Percentiles rank a stretch among this genome's conserved stretches.
These are phyloP conservation scores for Suillus tomentosus DNA, from an alignment of 768 basidiomycete genomes.

Conservation along the genomic window DNA sequence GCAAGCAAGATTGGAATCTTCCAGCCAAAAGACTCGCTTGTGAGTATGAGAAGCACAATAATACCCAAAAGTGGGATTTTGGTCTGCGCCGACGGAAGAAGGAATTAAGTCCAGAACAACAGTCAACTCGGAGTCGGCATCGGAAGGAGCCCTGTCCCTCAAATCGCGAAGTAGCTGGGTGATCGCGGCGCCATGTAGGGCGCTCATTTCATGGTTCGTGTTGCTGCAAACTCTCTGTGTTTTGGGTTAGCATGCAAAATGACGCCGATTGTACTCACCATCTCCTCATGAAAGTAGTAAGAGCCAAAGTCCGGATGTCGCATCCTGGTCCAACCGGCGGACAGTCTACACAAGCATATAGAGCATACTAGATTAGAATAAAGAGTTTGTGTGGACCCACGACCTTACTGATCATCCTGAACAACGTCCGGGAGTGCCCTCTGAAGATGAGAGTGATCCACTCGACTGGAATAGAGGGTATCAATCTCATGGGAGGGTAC, in stretches of 20 bases:
- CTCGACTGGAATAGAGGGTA: not conserved
- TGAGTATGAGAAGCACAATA: constrained; percentile 32
- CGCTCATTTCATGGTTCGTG: constrained; percentile 4
- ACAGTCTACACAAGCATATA: not conserved
- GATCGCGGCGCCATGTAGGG: not conserved
- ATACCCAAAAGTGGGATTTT: constrained; percentile 13
- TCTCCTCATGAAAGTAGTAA: constrained; percentile 34
- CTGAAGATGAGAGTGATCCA: not conserved
- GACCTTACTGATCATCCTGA: not conserved
- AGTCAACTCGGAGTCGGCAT: constrained; percentile 14
- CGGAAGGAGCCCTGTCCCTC: constrained; percentile 2
- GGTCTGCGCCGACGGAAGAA: not conserved
- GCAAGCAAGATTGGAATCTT: constrained; percentile 25
- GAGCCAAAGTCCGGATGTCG: constrained; percentile 35
- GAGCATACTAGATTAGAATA: constrained; percentile 1
- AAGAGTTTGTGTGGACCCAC: not conserved
- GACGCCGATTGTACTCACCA: constrained; percentile 26
- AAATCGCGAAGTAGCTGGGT: not conserved
- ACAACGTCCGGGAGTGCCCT: not conserved
- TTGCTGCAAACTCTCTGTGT: constrained; percentile 5
- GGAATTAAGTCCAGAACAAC: constrained; percentile 22
- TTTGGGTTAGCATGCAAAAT: constrained; percentile 15
- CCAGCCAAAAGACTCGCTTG: constrained; percentile 32
- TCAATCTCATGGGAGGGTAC: not conserved
- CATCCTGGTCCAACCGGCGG: constrained; percentile 29